A percentile compares a stretch with the other conserved stretches of the same genome.
phyloP scores from a whole-genome alignment of 768 basidiomycete species.

The Scleroderma citrinum region DNA sequence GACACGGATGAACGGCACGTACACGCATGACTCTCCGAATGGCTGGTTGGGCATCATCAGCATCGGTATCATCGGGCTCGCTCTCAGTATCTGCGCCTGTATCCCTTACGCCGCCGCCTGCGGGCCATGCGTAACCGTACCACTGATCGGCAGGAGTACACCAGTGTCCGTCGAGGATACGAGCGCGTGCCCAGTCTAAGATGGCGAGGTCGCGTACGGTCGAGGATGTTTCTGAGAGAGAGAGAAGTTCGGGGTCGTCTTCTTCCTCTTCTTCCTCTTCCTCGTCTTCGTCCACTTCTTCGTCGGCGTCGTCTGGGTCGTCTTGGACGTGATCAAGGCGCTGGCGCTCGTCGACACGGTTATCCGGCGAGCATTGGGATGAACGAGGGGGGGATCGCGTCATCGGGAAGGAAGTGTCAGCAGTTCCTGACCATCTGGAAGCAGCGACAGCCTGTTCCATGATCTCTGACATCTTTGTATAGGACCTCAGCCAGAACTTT shows the following conservation, averaged over 20 bases:
- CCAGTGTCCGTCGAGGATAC: constrained; percentile 76
- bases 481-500: constrained; percentile 60
- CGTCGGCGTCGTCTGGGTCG: not conserved
- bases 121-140: constrained; percentile 43
- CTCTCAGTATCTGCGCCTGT: constrained; percentile 22
- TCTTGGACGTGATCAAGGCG: too few relatives aligned
- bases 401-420: constrained; percentile 31
- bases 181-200: constrained; percentile 62
- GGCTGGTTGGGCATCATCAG: constrained; percentile 7
- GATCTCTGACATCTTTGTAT: constrained; percentile 62
- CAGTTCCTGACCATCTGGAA: constrained; percentile 37
- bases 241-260: constrained; percentile 39
- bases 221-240: constrained; percentile 41
- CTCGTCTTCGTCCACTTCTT: constrained; percentile 14
- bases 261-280: constrained; percentile 30
- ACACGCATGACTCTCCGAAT: constrained; percentile 17
- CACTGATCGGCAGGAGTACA: constrained; percentile 67
- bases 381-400: too few relatives aligned
- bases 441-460: constrained; percentile 66
- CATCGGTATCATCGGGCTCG: constrained; percentile 22
- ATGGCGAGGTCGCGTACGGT: constrained; percentile 52
- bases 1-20: constrained; percentile 46
- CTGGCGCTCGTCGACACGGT: not conserved
- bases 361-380: too few relatives aligned
- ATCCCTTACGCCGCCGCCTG: constrained; percentile 27